Percentiles rank a stretch among this genome's conserved stretches.
phyloP scores from a whole-genome alignment of 331 rosid species.

The Acacia pycnantha region DNA sequence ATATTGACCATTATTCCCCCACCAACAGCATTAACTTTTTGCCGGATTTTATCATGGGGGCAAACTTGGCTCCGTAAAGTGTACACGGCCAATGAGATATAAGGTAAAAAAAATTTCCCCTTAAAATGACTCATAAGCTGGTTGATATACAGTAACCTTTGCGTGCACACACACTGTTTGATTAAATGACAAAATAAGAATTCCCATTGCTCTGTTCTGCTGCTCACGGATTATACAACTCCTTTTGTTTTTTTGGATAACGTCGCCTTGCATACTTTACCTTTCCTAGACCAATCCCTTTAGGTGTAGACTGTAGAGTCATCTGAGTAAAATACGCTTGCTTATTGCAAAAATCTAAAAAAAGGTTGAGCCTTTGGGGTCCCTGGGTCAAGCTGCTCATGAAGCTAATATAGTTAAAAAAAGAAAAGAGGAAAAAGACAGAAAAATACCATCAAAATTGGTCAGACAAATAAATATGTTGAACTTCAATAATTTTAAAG shows the following conservation, averaged over 20 bases:
- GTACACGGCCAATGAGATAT: constrained; percentile 29
- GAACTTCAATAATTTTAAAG: too few relatives aligned
- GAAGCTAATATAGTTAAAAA: neutral
- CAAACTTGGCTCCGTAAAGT: neutral
- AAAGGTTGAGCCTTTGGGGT: constrained; percentile 6
- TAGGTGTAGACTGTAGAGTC: neutral
- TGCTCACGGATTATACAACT: constrained; percentile 35
- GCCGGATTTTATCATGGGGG: constrained; percentile 15
- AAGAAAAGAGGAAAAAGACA: too few relatives aligned
- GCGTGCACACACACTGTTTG: neutral
- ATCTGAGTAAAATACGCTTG: neutral
- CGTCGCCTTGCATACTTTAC: neutral
- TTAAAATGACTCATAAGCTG: constrained; percentile 16
- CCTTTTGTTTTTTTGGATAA: neutral
- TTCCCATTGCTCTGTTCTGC: constrained; percentile 16
- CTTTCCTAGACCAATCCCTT: constrained; percentile 14
- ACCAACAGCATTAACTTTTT: constrained; percentile 14
- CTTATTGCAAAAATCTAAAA: neutral
- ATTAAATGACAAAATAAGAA: constrained; percentile 27
- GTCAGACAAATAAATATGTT: too few relatives aligned
- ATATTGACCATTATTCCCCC: constrained; percentile 34
- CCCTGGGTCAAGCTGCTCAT: constrained; percentile 10
- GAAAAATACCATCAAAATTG: too few relatives aligned
- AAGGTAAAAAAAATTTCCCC: neutral
- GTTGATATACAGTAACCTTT: constrained; percentile 27